phyloP scores from a whole-genome alignment of 2,329 filamentous ascomycete genomes.

The Alternaria brassicae region DNA sequence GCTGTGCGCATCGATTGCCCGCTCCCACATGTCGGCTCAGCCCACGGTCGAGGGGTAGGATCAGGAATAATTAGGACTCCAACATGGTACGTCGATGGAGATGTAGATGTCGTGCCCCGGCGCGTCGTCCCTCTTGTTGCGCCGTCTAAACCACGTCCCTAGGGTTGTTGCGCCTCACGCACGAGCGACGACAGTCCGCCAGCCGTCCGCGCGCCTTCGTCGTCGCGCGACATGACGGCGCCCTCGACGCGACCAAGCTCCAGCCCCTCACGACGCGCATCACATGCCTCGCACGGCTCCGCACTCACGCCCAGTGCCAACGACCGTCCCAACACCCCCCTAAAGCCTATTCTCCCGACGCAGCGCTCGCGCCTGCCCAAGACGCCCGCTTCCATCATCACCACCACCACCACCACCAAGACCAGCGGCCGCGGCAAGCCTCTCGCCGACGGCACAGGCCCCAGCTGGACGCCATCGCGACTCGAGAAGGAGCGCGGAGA shows the following conservation, averaged over 20 bases:
- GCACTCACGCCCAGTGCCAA: constrained; percentile 7
- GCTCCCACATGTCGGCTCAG: constrained; percentile 8
- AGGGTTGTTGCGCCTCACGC: constrained; percentile 36
- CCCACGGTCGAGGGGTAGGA: constrained; percentile 16
- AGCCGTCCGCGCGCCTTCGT: constrained; percentile 26
- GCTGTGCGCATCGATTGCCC: constrained; percentile 11
- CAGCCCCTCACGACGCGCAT: constrained; percentile 27
- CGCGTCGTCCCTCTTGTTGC: background rate
- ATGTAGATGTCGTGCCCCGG: constrained; percentile 1
- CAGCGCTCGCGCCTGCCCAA: constrained; percentile 41
- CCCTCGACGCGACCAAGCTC: constrained; percentile 32
- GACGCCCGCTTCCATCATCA: constrained; percentile 31
- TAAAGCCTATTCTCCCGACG: constrained; percentile 33
- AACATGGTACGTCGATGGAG: constrained; percentile 25
- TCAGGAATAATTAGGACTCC: too few species aligned
- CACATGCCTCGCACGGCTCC: constrained; percentile 27
- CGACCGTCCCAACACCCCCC: constrained; percentile 36
- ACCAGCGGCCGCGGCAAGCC: constrained; percentile 30
- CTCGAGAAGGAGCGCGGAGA: constrained; percentile 76
- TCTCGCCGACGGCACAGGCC: constrained; percentile 28
- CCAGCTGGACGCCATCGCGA: constrained; percentile 63
- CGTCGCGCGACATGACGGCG: constrained; percentile 39
- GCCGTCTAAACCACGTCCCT: constrained; percentile 9
- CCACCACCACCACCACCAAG: constrained; percentile 26
- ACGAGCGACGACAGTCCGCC: constrained; percentile 8